phyloP scores from a whole-genome alignment of 2,329 filamentous ascomycete genomes.

The Rachicladosporium sp. region DNA sequence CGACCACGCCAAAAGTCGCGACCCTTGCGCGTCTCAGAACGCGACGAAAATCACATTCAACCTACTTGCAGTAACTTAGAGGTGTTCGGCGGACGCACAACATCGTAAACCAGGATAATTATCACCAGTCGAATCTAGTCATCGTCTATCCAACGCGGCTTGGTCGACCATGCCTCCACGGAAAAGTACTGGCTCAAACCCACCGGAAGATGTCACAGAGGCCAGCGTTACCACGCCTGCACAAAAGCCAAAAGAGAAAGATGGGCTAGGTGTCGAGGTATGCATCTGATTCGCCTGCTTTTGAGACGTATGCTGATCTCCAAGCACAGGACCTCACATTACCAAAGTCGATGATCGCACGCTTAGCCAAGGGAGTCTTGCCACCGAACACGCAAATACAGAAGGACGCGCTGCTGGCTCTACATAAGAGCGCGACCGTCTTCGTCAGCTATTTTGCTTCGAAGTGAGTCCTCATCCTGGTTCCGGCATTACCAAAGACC shows the following conservation, averaged over 20 bases:
- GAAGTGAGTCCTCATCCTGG: slow-evolving; percentile 42
- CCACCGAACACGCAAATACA: slow-evolving; percentile 74
- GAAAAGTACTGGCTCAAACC: slow-evolving; percentile 30
- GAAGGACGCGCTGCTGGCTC: slow-evolving; percentile 65
- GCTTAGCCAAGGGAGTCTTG: slow-evolving; percentile 67
- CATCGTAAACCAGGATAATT: not conserved
- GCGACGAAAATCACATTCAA: too few species aligned
- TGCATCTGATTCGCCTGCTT: not conserved
- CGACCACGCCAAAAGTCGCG: too few species aligned
- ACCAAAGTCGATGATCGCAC: slow-evolving; percentile 69
- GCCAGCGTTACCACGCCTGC: slow-evolving; percentile 10
- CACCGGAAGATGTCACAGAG: slow-evolving; percentile 20
- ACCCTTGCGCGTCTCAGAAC: too few species aligned
- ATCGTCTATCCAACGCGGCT: not conserved
- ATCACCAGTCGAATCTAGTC: not conserved
- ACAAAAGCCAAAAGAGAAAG: slow-evolving; percentile 17
- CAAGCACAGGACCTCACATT: slow-evolving; percentile 55
- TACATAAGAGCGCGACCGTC: slow-evolving; percentile 71
- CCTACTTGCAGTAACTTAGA: too few species aligned
- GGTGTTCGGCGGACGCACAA: too few species aligned
- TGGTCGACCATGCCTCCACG: slow-evolving; percentile 30
- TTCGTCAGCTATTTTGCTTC: slow-evolving; percentile 71
- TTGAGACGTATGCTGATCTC: not conserved
- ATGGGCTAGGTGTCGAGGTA: slow-evolving; percentile 34
- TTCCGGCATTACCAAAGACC: not conserved